Base-by-base conservation (phyloP, 345 rosid species). In the Murraya paniculata region DNA sequence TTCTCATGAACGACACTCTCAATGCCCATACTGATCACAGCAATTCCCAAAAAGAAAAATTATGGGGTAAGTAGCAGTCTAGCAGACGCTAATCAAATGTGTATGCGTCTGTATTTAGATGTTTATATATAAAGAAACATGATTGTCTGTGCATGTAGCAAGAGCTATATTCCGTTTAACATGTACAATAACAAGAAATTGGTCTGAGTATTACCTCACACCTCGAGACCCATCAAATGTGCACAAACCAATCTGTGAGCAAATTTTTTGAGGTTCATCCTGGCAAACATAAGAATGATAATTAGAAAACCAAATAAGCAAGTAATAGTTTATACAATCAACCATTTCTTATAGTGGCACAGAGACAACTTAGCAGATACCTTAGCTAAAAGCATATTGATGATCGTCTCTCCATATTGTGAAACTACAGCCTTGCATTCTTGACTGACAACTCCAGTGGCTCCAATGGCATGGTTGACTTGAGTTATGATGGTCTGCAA, bases 381-480 rank as follows among this genome's bases (percentile, higher is more conserved):
- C 90, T 87, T 79, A 27, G 73, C 86, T 73, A 86, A 68, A 66
- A 91, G 87, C 92, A 82, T 84, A 9, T 85, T 66, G 69, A 91
- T 75, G 60, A 88, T 91, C 60, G 84, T 80, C 71, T 88, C 86
- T 24, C 96, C 96, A 76, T 91, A 90, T 50, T 90, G 75, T 18
- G 86, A 57, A 77, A 91, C 91, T 61, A 91, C 88, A 25, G 83
- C 81, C 84, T 87, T 89, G 81, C 93, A 90, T 75, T 91, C 89
- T 78, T 89, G 87, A 84, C 96, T 90, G 38, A 84, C 89, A 36
- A 91, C 76, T 48, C 96, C 96, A 33, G 90, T 38, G 19, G 93
- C 93, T 79, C 92, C 96, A 78, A 91, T 91, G 33, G 93, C 93
- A 59, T 87, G 90, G 71, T 91, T 91, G 55, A 89, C 87, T 81